Conservation (phyloP, 371 early-diverging fungal species). For the Actinomortierella wolfii region DNA sequence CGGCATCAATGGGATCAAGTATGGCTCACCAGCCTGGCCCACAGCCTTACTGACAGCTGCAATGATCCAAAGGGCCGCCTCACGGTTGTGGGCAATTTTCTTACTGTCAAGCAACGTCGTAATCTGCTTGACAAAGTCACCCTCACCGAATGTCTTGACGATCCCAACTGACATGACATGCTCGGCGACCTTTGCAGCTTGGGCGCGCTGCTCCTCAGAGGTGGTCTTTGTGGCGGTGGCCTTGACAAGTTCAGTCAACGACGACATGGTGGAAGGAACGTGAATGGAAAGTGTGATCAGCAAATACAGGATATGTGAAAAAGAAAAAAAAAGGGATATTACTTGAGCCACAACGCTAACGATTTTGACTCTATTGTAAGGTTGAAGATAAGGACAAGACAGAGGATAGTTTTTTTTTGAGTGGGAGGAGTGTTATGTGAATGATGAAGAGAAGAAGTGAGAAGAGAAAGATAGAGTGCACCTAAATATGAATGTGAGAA, state of each 20-base stretch:
- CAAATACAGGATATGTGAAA: too few relatives aligned
- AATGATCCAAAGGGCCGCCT: conserved; percentile 57
- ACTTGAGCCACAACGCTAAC: neutral
- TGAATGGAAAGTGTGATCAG: neutral
- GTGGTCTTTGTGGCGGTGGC: conserved; percentile 26
- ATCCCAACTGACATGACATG: conserved; percentile 35
- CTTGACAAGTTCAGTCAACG: conserved; percentile 27
- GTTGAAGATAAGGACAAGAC: neutral
- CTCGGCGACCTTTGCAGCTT: conserved; percentile 21
- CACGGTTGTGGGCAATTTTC: conserved; percentile 55
- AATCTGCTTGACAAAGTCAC: conserved; percentile 29
- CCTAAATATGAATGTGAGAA: too few relatives aligned
- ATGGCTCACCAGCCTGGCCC: conserved; percentile 59
- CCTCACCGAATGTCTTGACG: conserved; percentile 24
- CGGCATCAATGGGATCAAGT: conserved; percentile 58
- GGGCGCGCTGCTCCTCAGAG: conserved; percentile 11
- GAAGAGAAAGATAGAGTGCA: neutral
- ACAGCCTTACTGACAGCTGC: conserved; percentile 48
- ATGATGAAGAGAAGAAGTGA: neutral
- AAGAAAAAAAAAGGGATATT: neutral
- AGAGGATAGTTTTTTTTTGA: too few relatives aligned
- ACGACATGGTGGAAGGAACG: neutral
- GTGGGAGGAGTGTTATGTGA: too few relatives aligned
- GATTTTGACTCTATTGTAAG: neutral
- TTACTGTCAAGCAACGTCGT: conserved; percentile 46